Base-by-base conservation (phyloP, 768 basidiomycete species). In the Amanita brunnescens region DNA sequence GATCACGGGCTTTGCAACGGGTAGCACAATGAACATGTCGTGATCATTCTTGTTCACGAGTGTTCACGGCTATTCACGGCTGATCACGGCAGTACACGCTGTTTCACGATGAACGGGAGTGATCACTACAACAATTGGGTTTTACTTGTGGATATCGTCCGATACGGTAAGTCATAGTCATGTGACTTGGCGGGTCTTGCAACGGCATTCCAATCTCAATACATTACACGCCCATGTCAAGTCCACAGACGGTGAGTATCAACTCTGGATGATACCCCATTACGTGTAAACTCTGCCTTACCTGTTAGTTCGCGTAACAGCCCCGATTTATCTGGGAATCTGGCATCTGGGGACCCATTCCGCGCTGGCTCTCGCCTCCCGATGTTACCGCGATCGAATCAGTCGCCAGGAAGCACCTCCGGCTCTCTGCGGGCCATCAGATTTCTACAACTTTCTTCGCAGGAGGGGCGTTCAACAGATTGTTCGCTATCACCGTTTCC, bases 401-500 rank as follows among this genome's bases (percentile, higher is more conserved):
- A 47, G 32, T 47, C 33, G 45, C 32, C 45, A 47, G 45, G 45
- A 47, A 47, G 45, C 45, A 47, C 45, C 45, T 47, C 32, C 32
- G 9, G 45, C 45, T 47, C 45, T 34, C 45, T 47, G 45, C 32
- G 45, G 20, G 45, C 18, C 33, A 47, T 35, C 45, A 35, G 33
- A 35, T 47, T 47, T 47, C 45, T 47, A 33, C 45, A 47, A 47
- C 33, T 33, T 47, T 47, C 45, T 47, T 47, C 45, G 45, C 45
- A 47, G 45, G 35, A 47, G 45, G 45, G 20, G 45, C 45, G 33
- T 47, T 47, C 45, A 47, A 47, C 33, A 47, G 35, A 35, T 35
- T 47, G 45, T 47, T 47, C 33, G 8, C 45, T 47, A 47, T 47
- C 45, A 47, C 45, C 45, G 45, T 47, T 47, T 47, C 45, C 45